These are phyloP conservation scores for Verticillium albo-atrum DNA, from an alignment of 2,329 filamentous ascomycete species.

Conservation along the genomic window DNA sequence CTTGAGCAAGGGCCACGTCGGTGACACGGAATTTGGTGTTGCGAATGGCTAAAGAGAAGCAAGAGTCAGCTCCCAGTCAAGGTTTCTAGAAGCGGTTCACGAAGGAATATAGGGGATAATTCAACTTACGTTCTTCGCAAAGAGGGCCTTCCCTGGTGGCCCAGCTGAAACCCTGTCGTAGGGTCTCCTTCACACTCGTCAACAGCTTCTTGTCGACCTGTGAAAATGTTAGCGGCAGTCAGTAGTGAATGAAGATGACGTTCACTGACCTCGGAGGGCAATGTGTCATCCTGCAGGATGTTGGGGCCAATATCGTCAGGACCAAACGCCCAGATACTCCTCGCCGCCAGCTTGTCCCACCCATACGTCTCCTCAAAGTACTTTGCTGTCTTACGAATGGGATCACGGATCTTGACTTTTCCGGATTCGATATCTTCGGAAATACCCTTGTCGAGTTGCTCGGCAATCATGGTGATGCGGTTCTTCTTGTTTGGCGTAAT, in stretches of 20 bases:
- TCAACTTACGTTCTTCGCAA: slow-evolving; percentile 86
- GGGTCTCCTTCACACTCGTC: slow-evolving; percentile 81
- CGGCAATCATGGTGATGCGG: slow-evolving; percentile 97
- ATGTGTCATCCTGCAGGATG: slow-evolving; percentile 92
- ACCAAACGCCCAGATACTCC: slow-evolving; percentile 98
- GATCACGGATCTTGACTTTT: slow-evolving; percentile 86
- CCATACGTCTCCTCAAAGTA: slow-evolving; percentile 98
- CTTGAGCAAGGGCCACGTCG: slow-evolving; percentile 77
- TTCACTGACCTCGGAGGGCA: slow-evolving; percentile 71
- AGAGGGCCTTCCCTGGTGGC: slow-evolving; percentile 90
- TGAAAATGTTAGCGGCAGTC: slow-evolving; percentile 8
- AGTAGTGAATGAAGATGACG: slow-evolving; percentile 2
- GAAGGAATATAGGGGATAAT: slow-evolving; percentile 6
- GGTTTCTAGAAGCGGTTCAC: slow-evolving; percentile 7
- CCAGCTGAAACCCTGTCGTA: slow-evolving; percentile 96
- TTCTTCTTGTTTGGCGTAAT: slow-evolving; percentile 99
- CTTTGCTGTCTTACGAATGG: slow-evolving; percentile 86
- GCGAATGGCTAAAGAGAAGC: slow-evolving; percentile 75
- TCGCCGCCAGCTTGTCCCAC: slow-evolving; percentile 89
- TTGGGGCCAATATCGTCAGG: slow-evolving; percentile 94
- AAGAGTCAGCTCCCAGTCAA: slow-evolving; percentile 8
- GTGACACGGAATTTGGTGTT: slow-evolving; percentile 98
- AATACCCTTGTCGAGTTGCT: slow-evolving; percentile 91
- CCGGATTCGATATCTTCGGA: slow-evolving; percentile 91
- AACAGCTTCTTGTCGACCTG: slow-evolving; percentile 89